Conservation (phyloP, 2,329 filamentous ascomycete species). For the Sarocladiaceae sp. region DNA sequence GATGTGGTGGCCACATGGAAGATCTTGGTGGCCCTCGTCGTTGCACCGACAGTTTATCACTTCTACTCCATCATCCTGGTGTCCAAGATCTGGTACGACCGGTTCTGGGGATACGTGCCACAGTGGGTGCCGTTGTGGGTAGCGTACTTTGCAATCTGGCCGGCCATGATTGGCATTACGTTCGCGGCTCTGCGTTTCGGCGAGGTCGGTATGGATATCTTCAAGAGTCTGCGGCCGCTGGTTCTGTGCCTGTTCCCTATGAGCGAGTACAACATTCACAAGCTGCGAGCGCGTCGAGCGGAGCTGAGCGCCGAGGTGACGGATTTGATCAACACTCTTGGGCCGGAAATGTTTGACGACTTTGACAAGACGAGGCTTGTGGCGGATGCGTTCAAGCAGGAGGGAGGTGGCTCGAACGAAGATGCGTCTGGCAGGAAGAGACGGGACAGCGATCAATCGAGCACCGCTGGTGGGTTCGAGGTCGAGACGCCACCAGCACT, state of each 20-base stretch:
- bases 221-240: constrained; percentile 87
- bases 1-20: constrained; percentile 96
- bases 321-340: constrained; percentile 87
- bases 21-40: constrained; percentile 75
- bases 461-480: constrained; percentile 22
- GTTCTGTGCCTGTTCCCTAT: constrained; percentile 78
- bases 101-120: constrained; percentile 76
- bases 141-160: constrained; percentile 66
- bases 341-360: constrained; percentile 95
- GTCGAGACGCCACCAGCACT: constrained; percentile 33
- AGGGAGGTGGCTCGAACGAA: constrained; percentile 22
- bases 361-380: constrained; percentile 74
- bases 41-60: constrained; percentile 76
- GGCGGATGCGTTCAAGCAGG: constrained; percentile 41
- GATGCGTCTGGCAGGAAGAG: constrained; percentile 22
- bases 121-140: constrained; percentile 73
- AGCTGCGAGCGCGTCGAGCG: constrained; percentile 65
- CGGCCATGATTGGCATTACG: constrained; percentile 80
- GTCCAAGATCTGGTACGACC: constrained; percentile 72
- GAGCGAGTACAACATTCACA: constrained; percentile 76
- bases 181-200: constrained; percentile 92
- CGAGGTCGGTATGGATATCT: constrained; percentile 97
- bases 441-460: constrained; percentile 45
- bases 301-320: constrained; percentile 78
- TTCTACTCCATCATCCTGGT: constrained; percentile 71